A percentile compares a stretch with the other conserved stretches of the same genome.
Conservation (phyloP, 495 filamentous ascomycete genomes). For the Xylaria palmicola region DNA sequence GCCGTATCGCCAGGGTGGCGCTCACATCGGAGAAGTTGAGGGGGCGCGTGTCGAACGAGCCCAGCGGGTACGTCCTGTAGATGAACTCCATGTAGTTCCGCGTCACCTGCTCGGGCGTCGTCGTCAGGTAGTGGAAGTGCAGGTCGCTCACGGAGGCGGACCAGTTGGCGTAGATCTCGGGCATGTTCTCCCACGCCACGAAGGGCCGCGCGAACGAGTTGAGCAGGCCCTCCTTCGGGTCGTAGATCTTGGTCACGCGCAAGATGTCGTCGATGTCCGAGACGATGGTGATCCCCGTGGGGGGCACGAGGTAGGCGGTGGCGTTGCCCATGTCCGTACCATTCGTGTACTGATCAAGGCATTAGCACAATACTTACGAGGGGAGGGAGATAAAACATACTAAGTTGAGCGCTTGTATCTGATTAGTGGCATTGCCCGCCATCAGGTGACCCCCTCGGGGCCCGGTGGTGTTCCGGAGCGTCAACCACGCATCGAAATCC, state of each 20-base stretch:
- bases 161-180: constrained; percentile 69
- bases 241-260: constrained; percentile 78
- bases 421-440: constrained; percentile 59
- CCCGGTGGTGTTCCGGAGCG: constrained; percentile 50
- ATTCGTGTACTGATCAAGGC: constrained; percentile 46
- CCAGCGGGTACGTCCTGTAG: constrained; percentile 67
- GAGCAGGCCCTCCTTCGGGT: constrained; percentile 67
- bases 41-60: constrained; percentile 72
- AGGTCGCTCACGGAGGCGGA: constrained; percentile 55
- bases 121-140: constrained; percentile 84
- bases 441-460: constrained; percentile 45
- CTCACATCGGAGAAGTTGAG: constrained; percentile 74
- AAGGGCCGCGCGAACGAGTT: constrained; percentile 76
- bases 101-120: constrained; percentile 76
- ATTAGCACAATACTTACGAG: background rate
- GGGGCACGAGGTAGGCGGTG: constrained; percentile 72
- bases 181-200: constrained; percentile 76
- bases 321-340: constrained; percentile 66
- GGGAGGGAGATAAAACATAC: background rate
- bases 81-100: constrained; percentile 81
- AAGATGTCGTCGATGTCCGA: constrained; percentile 81
- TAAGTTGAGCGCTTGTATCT: constrained; percentile 64
- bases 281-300: constrained; percentile 64
- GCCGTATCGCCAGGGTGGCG: constrained; percentile 69
- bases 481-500: constrained; percentile 69